Percentiles rank a stretch among this genome's conserved stretches.
Conservation (phyloP, 2,329 filamentous ascomycete species). For the Sphaerulina vaccinii region DNA sequence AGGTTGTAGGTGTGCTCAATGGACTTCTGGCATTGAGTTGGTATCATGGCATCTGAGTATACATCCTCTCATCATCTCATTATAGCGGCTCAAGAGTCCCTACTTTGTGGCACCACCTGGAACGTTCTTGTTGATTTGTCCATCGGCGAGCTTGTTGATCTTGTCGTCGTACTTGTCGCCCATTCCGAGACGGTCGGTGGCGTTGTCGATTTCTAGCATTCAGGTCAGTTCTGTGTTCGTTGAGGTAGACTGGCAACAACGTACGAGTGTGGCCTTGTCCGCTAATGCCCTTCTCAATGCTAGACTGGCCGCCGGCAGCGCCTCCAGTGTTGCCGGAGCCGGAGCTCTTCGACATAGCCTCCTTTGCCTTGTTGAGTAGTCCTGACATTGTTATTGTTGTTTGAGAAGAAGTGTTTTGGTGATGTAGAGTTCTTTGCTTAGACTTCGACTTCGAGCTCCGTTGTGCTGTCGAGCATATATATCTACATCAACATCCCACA, state of each 20-base stretch:
- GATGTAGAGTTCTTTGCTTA: neutral
- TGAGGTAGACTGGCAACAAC: neutral
- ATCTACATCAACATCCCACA: neutral
- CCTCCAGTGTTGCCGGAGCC: constrained; percentile 9
- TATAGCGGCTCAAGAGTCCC: neutral
- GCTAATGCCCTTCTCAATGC: constrained; percentile 21
- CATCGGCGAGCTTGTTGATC: constrained; percentile 29
- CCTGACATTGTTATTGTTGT: constrained; percentile 21
- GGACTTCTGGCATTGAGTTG: constrained; percentile 2
- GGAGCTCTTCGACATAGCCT: constrained; percentile 19
- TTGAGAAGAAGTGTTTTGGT: neutral
- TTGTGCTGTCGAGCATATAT: neutral
- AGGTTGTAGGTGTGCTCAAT: neutral
- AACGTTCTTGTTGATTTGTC: constrained; percentile 29
- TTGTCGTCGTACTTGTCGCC: constrained; percentile 31
- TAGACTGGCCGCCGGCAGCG: constrained; percentile 5
- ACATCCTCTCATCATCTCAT: neutral
- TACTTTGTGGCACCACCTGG: constrained; percentile 19
- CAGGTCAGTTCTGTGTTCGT: neutral
- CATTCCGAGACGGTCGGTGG: constrained; percentile 24
- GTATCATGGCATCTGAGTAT: neutral
- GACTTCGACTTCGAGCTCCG: neutral
- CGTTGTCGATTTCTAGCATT: constrained; percentile 20
- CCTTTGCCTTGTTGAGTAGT: constrained; percentile 30
- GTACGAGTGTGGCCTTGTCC: constrained; percentile 21